Evolutionary conservation across 345 rosid species (phyloP), one percentile per base, ranked within the genome.

Genomic region (Rhodomyrtus tomentosa): DNA sequence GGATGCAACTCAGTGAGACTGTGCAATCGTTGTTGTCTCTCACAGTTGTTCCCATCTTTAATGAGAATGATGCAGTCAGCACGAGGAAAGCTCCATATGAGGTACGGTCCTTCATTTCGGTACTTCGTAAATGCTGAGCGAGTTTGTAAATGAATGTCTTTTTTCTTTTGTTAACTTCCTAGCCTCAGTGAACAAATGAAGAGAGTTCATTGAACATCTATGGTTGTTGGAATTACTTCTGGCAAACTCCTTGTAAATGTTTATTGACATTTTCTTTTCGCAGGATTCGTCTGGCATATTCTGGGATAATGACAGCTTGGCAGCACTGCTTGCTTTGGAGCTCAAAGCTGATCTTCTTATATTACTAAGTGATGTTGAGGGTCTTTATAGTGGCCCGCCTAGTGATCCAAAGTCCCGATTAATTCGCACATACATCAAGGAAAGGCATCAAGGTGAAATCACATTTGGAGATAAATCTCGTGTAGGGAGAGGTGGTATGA

Each of bases 231-330:
- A 68, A 68, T 32, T 68, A 36, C 5, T 18, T 32, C 36, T 32
- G 9, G 24, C 40, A 49, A 20, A 50, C 50, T 80, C 82, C 50
- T 50, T 50, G 36, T 20, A 81, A 29, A 49, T 51, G 48, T 38
- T 16, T 29, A 40, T 50, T 32, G 42, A 81, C 56, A 51, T 68
- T 11, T 68, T 68, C 42, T 80, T 56, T 51, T 85, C 89, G 88
- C 98, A 97, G 99, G 99, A 97, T 90, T 93, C 98, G 36, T 94
- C 98, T 85, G 99, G 99, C 80, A 98, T 98, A 87, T 98, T 98
- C 86, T 98, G 99, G 99, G 99, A 98, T 84, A 98, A 98, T 88
- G 99, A 98, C 88, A 98, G 99, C 90, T 93, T 98, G 88, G 98
- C 99, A 56, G 98, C 96, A 84, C 89, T 98, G 81, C 87, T 98